Evolutionary conservation across 179 eudicot genomes (phyloP).

Genomic region (Spinacia oleracea): DNA sequence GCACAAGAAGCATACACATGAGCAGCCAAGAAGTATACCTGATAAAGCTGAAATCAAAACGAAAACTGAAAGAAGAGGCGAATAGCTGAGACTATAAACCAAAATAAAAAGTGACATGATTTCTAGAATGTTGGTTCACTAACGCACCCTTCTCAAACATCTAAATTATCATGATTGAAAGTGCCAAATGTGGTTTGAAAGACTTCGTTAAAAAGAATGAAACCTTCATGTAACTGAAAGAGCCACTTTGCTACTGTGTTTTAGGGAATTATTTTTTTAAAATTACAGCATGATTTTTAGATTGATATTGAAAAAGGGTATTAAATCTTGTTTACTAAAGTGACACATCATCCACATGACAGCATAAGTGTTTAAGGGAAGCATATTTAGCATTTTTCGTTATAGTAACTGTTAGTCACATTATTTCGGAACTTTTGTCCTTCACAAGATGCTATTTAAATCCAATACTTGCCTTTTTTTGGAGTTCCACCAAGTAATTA

Average conservation of each 20-base stretch:
- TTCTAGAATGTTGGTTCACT: background rate
- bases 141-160: background rate
- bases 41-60: background rate
- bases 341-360: background rate
- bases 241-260: background rate
- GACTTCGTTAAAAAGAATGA: background rate
- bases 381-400: background rate
- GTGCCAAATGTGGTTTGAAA: background rate
- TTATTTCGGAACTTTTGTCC: background rate
- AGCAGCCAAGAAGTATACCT: slow-evolving; percentile 15
- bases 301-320: background rate
- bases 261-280: background rate
- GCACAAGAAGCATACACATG: slow-evolving; percentile 16
- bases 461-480: slow-evolving; percentile 63
- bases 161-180: background rate
- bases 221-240: background rate
- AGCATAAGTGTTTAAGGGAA: background rate
- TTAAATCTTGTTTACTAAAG: background rate
- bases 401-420: background rate
- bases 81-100: background rate
- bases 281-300: background rate
- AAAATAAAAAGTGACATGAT: background rate
- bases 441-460: background rate
- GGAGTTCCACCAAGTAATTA: slow-evolving; percentile 79
- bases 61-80: background rate